Evolutionary conservation across 1,139 yeast species (phyloP).

Genomic region (Hyphopichia burtonii): DNA sequence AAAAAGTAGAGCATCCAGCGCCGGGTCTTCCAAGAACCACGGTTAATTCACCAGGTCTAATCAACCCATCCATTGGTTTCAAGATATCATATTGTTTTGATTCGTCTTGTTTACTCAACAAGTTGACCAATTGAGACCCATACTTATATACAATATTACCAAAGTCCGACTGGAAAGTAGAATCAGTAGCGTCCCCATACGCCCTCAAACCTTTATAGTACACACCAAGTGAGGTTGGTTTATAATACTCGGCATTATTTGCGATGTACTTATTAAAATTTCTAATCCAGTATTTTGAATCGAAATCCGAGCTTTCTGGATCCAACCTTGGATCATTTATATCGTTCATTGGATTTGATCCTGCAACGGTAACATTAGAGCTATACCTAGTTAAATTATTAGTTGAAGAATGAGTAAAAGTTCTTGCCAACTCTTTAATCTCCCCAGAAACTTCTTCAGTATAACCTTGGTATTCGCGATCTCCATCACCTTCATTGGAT

Average conservation of each 20-base stretch:
- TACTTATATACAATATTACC: conserved; percentile 7
- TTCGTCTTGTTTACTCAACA: conserved; percentile 4
- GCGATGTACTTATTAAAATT: conserved; percentile 20
- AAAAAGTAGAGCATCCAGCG: conserved; percentile 78
- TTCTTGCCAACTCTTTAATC: conserved; percentile 33
- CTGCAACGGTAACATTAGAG: conserved; percentile 50
- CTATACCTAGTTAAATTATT: conserved; percentile 23
- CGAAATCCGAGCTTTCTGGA: conserved; percentile 16
- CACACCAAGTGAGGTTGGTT: conserved; percentile 17
- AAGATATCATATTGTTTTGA: conserved; percentile 51
- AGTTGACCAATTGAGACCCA: conserved; percentile 6
- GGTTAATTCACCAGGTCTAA: conserved; percentile 70
- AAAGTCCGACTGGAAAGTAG: conserved; percentile 15
- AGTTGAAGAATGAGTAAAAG: conserved; percentile 19
- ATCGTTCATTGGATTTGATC: conserved; percentile 29
- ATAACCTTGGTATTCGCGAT: conserved; percentile 21
- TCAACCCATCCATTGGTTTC: conserved; percentile 65
- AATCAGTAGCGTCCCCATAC: conserved; percentile 16
- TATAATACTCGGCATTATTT: conserved; percentile 18
- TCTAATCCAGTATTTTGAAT: conserved; percentile 24
- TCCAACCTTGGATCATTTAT: conserved; percentile 11
- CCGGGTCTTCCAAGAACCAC: conserved; percentile 85
- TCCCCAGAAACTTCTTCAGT: conserved; percentile 23
- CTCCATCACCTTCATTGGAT: too few relatives aligned
- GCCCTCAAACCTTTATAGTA: conserved; percentile 18